These are phyloP conservation scores for Keithomyces neogunnii DNA, from an alignment of 2,329 filamentous ascomycete genomes.

Conservation along the genomic window DNA sequence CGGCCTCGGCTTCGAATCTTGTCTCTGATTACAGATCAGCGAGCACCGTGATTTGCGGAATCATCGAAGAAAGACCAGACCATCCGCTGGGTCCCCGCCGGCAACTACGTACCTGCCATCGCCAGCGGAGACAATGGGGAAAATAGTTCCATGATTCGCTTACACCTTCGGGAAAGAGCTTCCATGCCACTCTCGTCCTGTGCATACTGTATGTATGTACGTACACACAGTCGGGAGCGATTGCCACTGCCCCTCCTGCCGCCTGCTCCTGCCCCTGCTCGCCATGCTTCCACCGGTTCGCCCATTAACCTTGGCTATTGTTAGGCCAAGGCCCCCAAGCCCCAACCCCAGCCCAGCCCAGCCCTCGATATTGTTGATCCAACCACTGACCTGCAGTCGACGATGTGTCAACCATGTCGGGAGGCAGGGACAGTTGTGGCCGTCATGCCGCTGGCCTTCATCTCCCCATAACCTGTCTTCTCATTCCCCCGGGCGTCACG, in stretches of 20 bases:
- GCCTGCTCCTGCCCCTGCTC: neutral
- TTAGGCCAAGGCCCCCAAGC: too few species aligned
- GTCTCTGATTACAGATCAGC: constrained; percentile 6
- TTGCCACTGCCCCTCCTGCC: neutral
- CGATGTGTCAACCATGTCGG: neutral
- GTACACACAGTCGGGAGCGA: too few species aligned
- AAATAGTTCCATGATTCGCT: neutral
- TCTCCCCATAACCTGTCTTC: too few species aligned
- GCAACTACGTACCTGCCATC: neutral
- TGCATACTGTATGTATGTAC: too few species aligned
- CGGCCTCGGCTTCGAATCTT: neutral
- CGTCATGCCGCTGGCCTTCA: too few species aligned
- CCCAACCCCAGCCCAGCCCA: neutral
- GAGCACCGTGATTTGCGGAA: neutral
- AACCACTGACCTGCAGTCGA: constrained; percentile 1
- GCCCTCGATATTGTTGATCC: neutral
- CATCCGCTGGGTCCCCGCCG: too few species aligned
- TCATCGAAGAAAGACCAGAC: too few species aligned
- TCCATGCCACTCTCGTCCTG: neutral
- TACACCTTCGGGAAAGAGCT: neutral
- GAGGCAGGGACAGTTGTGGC: neutral
- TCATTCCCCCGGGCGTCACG: too few species aligned
- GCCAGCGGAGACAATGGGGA: neutral
- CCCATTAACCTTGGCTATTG: too few species aligned
- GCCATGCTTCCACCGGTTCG: neutral